Percentiles rank a stretch among this genome's conserved stretches.
Conservation (phyloP, 2,329 filamentous ascomycete genomes). For the Ophiosphaerella herpotricha region DNA sequence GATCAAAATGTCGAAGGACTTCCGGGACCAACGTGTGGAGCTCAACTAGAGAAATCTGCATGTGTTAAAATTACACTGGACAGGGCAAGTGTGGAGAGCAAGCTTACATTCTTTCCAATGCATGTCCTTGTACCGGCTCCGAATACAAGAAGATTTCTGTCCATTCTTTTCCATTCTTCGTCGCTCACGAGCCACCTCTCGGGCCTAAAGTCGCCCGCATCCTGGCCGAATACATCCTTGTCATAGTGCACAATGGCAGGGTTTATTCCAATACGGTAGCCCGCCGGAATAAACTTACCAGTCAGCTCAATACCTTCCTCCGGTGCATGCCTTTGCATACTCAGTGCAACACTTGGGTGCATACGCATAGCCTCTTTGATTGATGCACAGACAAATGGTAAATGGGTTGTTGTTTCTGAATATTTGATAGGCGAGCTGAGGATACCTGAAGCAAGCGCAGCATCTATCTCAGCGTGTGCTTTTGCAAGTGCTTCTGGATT, state of each 20-base stretch:
- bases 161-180: slow-evolving; percentile 22
- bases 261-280: slow-evolving; percentile 52
- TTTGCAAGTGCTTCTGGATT: slow-evolving; percentile 22
- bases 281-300: slow-evolving; percentile 33
- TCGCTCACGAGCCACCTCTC: slow-evolving; percentile 51
- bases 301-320: slow-evolving; percentile 23
- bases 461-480: slow-evolving; percentile 21
- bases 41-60: slow-evolving; percentile 17
- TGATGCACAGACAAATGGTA: slow-evolving; percentile 50
- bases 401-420: slow-evolving; percentile 12
- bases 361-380: slow-evolving; percentile 52
- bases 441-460: slow-evolving; percentile 6
- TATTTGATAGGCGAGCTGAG: slow-evolving; percentile 15
- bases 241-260: slow-evolving; percentile 52
- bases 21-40: slow-evolving; percentile 20
- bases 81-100: background rate
- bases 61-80: background rate
- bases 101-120: slow-evolving; percentile 32
- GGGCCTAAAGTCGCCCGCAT: slow-evolving; percentile 49
- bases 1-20: slow-evolving; percentile 18
- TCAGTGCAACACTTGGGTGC: slow-evolving; percentile 38
- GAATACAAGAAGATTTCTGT: slow-evolving; percentile 43
- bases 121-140: slow-evolving; percentile 42
- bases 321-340: slow-evolving; percentile 24
- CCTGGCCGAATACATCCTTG: slow-evolving; percentile 44